Base-by-base conservation (phyloP, 345 rosid species). In the Litchi chinensis region DNA sequence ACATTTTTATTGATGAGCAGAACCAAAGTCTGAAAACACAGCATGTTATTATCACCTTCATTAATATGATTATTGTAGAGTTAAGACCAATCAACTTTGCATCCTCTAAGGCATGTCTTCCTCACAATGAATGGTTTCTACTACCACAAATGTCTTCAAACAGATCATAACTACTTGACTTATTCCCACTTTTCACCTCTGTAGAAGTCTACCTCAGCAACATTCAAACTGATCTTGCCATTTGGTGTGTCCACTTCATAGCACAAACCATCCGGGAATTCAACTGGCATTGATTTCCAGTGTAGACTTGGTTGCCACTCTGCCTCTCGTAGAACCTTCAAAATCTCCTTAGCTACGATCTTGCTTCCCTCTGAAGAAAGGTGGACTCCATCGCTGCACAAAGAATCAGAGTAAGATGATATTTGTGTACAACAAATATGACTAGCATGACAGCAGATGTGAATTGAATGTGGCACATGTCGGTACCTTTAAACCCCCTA, bases 341-440 rank as follows among this genome's bases (percentile, higher is more conserved):
- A 11, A 21, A 95, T 85, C 88, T 91, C 97, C 79, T 79, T 85
- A 37, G 80, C 88, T 0, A 89, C 92, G n/a, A 95, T 62, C 81
- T 88, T 83, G 80, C 93, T 92, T 22, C 92, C 98, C 73, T 86
- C 89, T 0, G 87, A 72, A 5, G 98, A 62, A 8, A 95, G 82
- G 85, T 93, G 98, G 75, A 92, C 73, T 40, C 98, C 98, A 67
- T 92, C 98, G 43, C 98, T 93, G 76, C 57, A n/a, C 18, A 8
- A 74, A 46, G 24, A 7, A 76, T 8, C 13, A 19, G 1, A 65
- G 8, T 0, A 56, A 26, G 18, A 46, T 43, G 44, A 41, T 41
- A 41, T 41, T 5, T 41, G 9, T 41, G 44, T 6, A 41, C 44
- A 41, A 48, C 54, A 3, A 10, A 48, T 48, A 50, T 50, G 56